Conservation (phyloP, 768 basidiomycete species). For the Hygrocybe punicea region DNA sequence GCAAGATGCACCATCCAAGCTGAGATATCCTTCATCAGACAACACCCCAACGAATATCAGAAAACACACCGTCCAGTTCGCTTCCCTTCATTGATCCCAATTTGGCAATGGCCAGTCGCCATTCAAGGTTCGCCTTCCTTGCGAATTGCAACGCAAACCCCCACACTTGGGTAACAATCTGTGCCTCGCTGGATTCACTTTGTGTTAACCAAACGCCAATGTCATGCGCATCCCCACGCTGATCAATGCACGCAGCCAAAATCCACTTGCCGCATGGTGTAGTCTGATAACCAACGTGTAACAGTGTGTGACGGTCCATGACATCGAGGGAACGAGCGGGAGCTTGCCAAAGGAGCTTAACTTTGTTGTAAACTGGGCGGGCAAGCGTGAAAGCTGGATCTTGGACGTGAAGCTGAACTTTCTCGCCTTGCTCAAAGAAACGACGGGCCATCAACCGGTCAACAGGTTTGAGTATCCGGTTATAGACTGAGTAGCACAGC, state of each 20-base stretch:
- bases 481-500: conserved; percentile 65
- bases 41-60: neutral
- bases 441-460: conserved; percentile 58
- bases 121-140: conserved; percentile 67
- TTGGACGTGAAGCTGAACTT: conserved; percentile 51
- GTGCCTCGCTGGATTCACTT: conserved; percentile 31
- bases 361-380: conserved; percentile 39
- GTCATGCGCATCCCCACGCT: conserved; percentile 73
- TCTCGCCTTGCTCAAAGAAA: conserved; percentile 41
- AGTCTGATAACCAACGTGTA: conserved; percentile 74
- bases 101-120: conserved; percentile 73
- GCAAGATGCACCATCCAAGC: conserved; percentile 64
- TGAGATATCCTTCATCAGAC: conserved; percentile 24
- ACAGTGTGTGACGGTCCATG: conserved; percentile 47
- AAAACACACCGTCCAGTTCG: conserved; percentile 64
- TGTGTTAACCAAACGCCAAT: conserved; percentile 59
- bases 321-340: conserved; percentile 41
- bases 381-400: conserved; percentile 66
- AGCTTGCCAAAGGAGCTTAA: conserved; percentile 28
- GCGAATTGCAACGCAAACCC: conserved; percentile 61
- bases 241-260: conserved; percentile 68
- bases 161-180: conserved; percentile 64
- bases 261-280: conserved; percentile 75
- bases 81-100: conserved; percentile 54
- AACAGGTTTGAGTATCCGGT: conserved; percentile 60